Evolutionary conservation across 208 protist genomes (phyloP).

Genomic region (Leishmania amazonensis): DNA sequence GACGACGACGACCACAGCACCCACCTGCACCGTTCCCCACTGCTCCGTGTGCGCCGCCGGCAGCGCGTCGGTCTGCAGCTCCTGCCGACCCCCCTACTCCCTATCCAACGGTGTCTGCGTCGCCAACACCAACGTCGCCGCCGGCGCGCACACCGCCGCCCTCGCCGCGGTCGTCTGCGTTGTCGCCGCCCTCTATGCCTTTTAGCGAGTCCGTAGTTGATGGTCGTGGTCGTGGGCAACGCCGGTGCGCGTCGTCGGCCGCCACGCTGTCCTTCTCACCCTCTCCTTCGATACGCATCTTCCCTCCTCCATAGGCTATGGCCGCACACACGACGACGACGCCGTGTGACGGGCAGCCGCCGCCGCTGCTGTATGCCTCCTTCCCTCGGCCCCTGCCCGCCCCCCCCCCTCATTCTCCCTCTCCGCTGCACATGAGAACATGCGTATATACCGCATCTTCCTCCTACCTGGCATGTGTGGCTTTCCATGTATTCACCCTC

Average conservation of each 20-base stretch:
- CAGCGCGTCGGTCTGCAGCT: not conserved
- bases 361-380: not conserved
- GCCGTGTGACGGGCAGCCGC: no score
- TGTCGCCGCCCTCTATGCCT: conserved; percentile 2
- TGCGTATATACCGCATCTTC: not conserved
- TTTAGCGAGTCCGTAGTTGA: conserved; percentile 1
- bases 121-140: not conserved
- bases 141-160: conserved; percentile 1
- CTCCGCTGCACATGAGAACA: no score
- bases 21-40: not conserved
- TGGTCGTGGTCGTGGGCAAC: not conserved
- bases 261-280: not conserved
- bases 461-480: not conserved
- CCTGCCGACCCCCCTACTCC: not conserved
- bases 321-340: not conserved
- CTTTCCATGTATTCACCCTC: not conserved
- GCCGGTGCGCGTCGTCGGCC: not conserved
- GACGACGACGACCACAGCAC: not conserved
- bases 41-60: not conserved
- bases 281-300: not conserved
- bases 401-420: no score
- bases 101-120: not conserved
- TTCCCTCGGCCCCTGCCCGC: not conserved
- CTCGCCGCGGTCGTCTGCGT: conserved; percentile 8
- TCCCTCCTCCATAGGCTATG: not conserved